Base-by-base conservation (phyloP, 495 filamentous ascomycete species). In the Tuber magnatum region DNA sequence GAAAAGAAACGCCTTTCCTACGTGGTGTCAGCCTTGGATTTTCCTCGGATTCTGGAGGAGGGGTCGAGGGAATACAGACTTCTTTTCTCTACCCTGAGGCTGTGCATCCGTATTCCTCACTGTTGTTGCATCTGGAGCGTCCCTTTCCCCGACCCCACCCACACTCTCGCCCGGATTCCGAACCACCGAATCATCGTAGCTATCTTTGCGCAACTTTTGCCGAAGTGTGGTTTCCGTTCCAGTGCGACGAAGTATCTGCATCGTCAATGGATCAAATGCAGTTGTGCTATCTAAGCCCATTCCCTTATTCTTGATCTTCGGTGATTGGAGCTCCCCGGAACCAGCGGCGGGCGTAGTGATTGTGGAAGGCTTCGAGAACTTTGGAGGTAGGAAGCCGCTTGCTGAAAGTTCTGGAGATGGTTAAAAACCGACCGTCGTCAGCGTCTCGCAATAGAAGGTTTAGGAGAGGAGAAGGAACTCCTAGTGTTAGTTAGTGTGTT, bases 1-100 rank as follows among this genome's bases (percentile, higher is more conserved):
- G 88, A 81, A 99, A 97, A 22, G 93, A 97, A 42, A 91, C 90
- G 9, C 92, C 92, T 84, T 94, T 97, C 85, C 90, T 97, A 72
- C 73, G 76, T 44, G 56, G 70, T 80, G 73, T 85, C 78, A 85
- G 81, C 76, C 75, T 74, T 42, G 32, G 38, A 39, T 73, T 24
- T 68, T 32, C 56, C 43, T 46, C 61, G 65, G 70, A 61, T 73
- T 65, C 68, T 39, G 42, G 71, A 18, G 68, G 44, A 43, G 65
- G 69, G 73, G 73, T 24, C 46, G 41, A 68, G 48, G 56, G 42
- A 72, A 80, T 71, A 82, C 83, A 73, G 71, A 85, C 84, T 85
- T 85, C 75, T 84, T 85, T 71, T 84, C 84, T 80, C 85, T 81
- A 44, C 69, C 68, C 79, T 82, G 85, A 82, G 84, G 80, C 82